A percentile compares a stretch with the other conserved stretches of the same genome.
phyloP scores from a whole-genome alignment of 345 rosid species.

The Dimocarpus longan region DNA sequence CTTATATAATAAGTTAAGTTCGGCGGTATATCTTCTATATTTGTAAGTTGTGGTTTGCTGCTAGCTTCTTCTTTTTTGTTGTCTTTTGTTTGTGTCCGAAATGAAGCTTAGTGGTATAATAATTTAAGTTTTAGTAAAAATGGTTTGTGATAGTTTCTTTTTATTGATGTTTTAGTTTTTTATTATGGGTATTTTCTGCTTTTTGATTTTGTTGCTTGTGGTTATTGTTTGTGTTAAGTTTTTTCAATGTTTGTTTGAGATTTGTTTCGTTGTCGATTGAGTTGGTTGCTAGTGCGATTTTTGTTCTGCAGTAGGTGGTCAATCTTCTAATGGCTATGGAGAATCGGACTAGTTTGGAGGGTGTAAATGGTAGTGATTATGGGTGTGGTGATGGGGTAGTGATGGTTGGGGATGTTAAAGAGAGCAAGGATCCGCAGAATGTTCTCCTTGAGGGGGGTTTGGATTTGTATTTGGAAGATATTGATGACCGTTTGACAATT shows the following conservation, averaged over 20 bases:
- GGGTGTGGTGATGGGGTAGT: constrained; percentile 6
- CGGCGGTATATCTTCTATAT: background rate
- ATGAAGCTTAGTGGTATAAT: background rate
- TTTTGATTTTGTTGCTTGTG: background rate
- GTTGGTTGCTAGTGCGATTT: background rate
- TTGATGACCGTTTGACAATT: constrained; percentile 52
- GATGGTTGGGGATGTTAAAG: constrained; percentile 25
- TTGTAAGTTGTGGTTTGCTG: background rate
- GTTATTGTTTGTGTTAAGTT: no score
- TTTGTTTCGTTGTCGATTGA: background rate
- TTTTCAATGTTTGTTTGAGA: no score
- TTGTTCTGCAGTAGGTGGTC: constrained; percentile 19
- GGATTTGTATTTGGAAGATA: constrained; percentile 65
- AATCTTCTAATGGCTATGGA: constrained; percentile 31
- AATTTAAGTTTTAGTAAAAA: background rate
- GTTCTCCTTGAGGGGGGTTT: constrained; percentile 58
- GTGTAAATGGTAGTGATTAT: constrained; percentile 31
- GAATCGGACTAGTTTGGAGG: constrained; percentile 22
- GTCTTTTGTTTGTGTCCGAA: background rate
- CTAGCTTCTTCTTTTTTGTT: background rate
- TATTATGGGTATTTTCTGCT: background rate
- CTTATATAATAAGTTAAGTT: no score
- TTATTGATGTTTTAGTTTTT: background rate
- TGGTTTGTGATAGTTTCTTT: background rate
- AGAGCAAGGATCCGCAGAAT: constrained; percentile 48